Conservation (phyloP, 2,329 filamentous ascomycete species). For the Neofusicoccum sp. region DNA sequence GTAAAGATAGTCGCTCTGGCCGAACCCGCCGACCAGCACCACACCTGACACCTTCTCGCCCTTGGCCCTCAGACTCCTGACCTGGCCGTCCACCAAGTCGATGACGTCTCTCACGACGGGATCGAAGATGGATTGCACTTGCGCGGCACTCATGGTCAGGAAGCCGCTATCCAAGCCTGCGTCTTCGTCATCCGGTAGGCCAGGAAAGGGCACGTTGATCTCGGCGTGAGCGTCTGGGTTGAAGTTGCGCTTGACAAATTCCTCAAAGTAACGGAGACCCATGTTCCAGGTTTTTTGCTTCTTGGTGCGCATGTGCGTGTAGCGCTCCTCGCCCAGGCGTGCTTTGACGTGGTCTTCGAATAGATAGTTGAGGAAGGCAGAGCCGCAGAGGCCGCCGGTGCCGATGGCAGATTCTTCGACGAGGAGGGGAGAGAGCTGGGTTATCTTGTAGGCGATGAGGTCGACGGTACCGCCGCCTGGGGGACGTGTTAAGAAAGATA, state of each 20-base stretch:
- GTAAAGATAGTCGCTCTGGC: slow-evolving; percentile 73
- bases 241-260: slow-evolving; percentile 82
- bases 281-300: slow-evolving; percentile 74
- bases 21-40: slow-evolving; percentile 77
- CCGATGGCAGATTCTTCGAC: slow-evolving; percentile 76
- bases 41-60: slow-evolving; percentile 55
- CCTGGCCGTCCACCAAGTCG: slow-evolving; percentile 44
- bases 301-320: slow-evolving; percentile 73
- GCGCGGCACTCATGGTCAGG: slow-evolving; percentile 63
- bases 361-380: slow-evolving; percentile 75
- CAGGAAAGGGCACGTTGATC: slow-evolving; percentile 75
- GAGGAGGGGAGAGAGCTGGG: slow-evolving; percentile 66
- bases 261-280: slow-evolving; percentile 75
- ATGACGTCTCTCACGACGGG: slow-evolving; percentile 64
- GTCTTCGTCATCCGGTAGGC: slow-evolving; percentile 72
- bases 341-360: slow-evolving; percentile 74
- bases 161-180: slow-evolving; percentile 72
- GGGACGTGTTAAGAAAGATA: neutral
- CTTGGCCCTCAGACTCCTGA: slow-evolving; percentile 39
- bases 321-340: slow-evolving; percentile 64
- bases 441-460: slow-evolving; percentile 79
- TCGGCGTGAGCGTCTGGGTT: slow-evolving; percentile 70
- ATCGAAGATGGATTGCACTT: slow-evolving; percentile 72
- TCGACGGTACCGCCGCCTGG: slow-evolving; percentile 61
- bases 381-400: slow-evolving; percentile 74